These are phyloP conservation scores for Solanum hybrid DNA, from an alignment of 305 asterid species.

Conservation along the genomic window DNA sequence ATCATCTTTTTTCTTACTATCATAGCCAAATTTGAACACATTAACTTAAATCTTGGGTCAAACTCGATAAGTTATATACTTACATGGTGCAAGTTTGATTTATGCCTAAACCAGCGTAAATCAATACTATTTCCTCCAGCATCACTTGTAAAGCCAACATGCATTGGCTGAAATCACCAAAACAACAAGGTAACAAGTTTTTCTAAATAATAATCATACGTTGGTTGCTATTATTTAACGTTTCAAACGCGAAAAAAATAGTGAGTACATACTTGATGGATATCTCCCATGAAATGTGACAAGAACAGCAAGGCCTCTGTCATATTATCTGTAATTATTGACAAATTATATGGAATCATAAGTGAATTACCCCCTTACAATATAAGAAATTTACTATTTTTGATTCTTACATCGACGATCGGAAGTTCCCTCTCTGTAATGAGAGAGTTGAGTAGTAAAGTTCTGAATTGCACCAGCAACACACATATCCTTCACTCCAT, in stretches of 20 bases:
- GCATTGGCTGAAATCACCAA: slow-evolving; percentile 57
- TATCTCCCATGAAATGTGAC: slow-evolving; percentile 93
- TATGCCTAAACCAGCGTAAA: slow-evolving; percentile 82
- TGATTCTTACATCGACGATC: slow-evolving; percentile 63
- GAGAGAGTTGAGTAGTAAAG: slow-evolving; percentile 79
- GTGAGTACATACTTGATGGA: slow-evolving; percentile 52
- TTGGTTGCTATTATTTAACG: not conserved
- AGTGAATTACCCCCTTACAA: not conserved
- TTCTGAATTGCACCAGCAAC: slow-evolving; percentile 82
- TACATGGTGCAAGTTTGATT: slow-evolving; percentile 89
- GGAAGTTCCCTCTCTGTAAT: slow-evolving; percentile 66
- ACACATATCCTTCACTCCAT: slow-evolving; percentile 81
- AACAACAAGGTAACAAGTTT: not conserved
- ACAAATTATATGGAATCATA: not conserved
- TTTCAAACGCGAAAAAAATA: not conserved
- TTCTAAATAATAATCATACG: not conserved
- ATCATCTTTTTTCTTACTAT: not conserved
- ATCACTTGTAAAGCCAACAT: slow-evolving; percentile 79
- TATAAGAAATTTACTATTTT: not conserved
- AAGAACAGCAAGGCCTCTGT: slow-evolving; percentile 78
- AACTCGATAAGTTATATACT: slow-evolving; percentile 2
- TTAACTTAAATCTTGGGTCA: not conserved
- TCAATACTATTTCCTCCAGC: slow-evolving; percentile 84
- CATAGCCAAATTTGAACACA: not conserved
- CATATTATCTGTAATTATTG: slow-evolving; percentile 64